Evolutionary conservation across 176 grass and related monocot genomes (phyloP), one percentile per base, ranked within the genome.

Genomic region (Hsuehochloa calcarea): DNA sequence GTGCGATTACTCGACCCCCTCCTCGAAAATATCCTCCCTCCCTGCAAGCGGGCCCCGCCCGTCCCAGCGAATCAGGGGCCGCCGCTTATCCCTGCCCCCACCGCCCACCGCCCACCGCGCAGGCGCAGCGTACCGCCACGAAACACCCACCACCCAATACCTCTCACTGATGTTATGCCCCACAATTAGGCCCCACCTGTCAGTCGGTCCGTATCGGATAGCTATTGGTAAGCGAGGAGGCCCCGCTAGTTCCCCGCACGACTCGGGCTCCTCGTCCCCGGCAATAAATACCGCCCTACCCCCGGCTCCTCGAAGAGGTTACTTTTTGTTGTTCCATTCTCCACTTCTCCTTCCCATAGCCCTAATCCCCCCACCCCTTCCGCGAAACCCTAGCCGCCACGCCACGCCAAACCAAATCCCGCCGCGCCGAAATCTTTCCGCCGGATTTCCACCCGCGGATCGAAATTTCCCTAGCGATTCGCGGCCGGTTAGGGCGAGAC

Each of bases 301-400:
- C 80, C 80, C 29, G 0, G 12, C 0, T 0, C 39, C 5, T 67
- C 7, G 22, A 74, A 87, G 84, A 60, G 80, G 25, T 4, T 35
- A 25, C 45, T 62, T 2, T 58, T 44, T 50, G 31, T 34, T 3
- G 43, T 61, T 50, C 14, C 43, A 16, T 17, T 41, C 46, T 31
- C 37, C 14, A 17, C 22, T n/a, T 41, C 46, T 31, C 37, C 17
- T 43, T 35, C 6, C 11, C 60, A 40, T 71, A 52, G 67, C 84
- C 38, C 47, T 22, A 55, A 46, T 40, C n/a, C n/a, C n/a, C n/a
- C n/a, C n/a, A n/a, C 10, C 55, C 54, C 75, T 55, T 22, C 14
- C 23, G 66, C 20, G 75, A 80, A 90, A 90, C 89, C 89, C 89
- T 90, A 90, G 89, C 89, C 84, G 89, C 89, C 89, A 84, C 84